These are phyloP conservation scores for Dictyostelium purpureum DNA, from an alignment of 78 protist genomes.

Conservation along the genomic window DNA sequence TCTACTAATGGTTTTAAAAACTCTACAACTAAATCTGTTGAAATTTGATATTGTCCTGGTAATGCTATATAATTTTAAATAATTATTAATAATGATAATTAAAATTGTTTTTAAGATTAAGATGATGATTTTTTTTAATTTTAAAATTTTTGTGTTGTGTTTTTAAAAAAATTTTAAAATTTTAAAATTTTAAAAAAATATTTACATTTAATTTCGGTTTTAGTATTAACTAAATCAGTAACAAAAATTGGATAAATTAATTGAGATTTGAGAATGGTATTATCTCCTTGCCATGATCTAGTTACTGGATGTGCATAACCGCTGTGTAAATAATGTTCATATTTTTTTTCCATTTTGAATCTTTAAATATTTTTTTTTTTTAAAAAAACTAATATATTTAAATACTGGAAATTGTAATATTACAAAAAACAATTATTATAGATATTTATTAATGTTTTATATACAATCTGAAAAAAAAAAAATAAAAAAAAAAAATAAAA, in stretches of 20 bases:
- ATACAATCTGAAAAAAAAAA: neutral
- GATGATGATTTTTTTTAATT: neutral
- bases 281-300: constrained; percentile 83
- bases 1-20: constrained; percentile 81
- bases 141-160: neutral
- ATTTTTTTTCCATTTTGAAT: neutral
- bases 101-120: neutral
- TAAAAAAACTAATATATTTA: too few relatives aligned
- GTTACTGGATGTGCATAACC: constrained; percentile 75
- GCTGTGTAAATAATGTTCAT: constrained; percentile 65
- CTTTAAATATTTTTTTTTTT: too few relatives aligned
- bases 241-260: constrained; percentile 88
- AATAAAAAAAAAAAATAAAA: neutral
- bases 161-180: neutral
- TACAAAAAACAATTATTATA: neutral
- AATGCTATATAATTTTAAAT: constrained; percentile 6
- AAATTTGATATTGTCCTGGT: constrained; percentile 78
- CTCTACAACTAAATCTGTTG: constrained; percentile 35
- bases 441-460: neutral
- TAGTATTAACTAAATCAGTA: constrained; percentile 31
- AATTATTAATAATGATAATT: neutral
- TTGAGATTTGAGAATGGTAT: constrained; percentile 49
- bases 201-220: constrained; percentile 72
- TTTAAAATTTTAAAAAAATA: neutral
- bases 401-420: too few relatives aligned